Conservation (phyloP, 345 rosid species). For the Corymbia maculata region DNA sequence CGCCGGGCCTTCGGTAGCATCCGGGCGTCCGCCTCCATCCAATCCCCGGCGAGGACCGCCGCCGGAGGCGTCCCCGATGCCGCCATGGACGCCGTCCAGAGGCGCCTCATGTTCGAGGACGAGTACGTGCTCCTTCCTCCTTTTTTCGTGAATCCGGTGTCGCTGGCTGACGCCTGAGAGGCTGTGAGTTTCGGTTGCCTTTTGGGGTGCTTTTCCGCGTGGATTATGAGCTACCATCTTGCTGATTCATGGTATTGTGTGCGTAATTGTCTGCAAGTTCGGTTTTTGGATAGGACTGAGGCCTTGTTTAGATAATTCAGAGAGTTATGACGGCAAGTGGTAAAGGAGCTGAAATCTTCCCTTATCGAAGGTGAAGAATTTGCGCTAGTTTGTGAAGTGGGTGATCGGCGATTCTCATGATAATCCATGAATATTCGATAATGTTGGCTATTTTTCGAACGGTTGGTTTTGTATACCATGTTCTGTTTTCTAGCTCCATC, state of each 20-base stretch:
- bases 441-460: not conserved
- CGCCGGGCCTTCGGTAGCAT: not conserved
- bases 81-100: constrained; percentile 96
- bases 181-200: not conserved
- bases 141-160: not conserved
- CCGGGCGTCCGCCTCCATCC: not conserved
- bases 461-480: not conserved
- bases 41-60: constrained; percentile 10
- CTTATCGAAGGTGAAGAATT: not conserved
- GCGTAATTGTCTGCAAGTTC: not conserved
- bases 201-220: not conserved
- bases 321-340: not conserved
- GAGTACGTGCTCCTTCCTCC: constrained; percentile 23
- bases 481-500: not conserved
- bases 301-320: not conserved
- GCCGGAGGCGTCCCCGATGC: constrained; percentile 48
- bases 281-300: not conserved
- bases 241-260: not conserved
- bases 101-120: constrained; percentile 98
- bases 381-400: not conserved
- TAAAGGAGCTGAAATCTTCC: not conserved
- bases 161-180: not conserved
- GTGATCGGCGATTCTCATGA: not conserved
- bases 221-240: not conserved
- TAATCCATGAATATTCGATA: not conserved